Evolutionary conservation across 202 grass and related monocot genomes (phyloP).

Genomic region (Brachypodium distachyon): DNA sequence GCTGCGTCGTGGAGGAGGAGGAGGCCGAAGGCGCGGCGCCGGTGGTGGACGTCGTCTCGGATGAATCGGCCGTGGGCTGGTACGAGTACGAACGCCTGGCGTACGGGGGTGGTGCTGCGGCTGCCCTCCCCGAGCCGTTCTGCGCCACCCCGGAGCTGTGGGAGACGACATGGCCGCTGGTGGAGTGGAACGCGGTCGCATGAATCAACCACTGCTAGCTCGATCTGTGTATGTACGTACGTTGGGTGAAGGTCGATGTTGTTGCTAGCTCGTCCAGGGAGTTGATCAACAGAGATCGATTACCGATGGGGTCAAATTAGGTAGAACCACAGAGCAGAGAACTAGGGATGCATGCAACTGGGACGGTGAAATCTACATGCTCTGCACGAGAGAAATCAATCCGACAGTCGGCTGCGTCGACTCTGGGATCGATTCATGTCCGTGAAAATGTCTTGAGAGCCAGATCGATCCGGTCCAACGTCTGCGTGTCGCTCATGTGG

Average conservation of each 20-base stretch:
- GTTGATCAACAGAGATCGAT: background rate
- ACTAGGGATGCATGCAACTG: background rate
- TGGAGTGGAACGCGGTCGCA: conserved; percentile 43
- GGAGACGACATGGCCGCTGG: conserved; percentile 29
- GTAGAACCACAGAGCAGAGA: background rate
- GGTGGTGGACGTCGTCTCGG: background rate
- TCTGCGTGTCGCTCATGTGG: background rate
- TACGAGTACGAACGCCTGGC: background rate
- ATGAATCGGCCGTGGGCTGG: background rate
- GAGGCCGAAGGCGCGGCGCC: background rate
- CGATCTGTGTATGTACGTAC: conserved; percentile 5
- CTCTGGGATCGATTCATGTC: background rate
- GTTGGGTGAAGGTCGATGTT: background rate
- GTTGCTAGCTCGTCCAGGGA: background rate
- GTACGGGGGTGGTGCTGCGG: conserved; percentile 2
- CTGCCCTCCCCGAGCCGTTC: conserved; percentile 29
- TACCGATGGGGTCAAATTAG: background rate
- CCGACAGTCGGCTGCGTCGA: background rate
- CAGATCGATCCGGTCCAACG: background rate
- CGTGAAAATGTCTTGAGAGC: background rate
- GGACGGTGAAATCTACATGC: background rate
- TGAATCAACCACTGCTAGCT: background rate
- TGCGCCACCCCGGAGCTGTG: conserved; percentile 36
- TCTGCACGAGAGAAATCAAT: background rate
- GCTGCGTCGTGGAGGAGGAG: conserved; percentile 1